Base-by-base conservation (phyloP, 2,329 filamentous ascomycete species). In the Aspergillus aculeatus region DNA sequence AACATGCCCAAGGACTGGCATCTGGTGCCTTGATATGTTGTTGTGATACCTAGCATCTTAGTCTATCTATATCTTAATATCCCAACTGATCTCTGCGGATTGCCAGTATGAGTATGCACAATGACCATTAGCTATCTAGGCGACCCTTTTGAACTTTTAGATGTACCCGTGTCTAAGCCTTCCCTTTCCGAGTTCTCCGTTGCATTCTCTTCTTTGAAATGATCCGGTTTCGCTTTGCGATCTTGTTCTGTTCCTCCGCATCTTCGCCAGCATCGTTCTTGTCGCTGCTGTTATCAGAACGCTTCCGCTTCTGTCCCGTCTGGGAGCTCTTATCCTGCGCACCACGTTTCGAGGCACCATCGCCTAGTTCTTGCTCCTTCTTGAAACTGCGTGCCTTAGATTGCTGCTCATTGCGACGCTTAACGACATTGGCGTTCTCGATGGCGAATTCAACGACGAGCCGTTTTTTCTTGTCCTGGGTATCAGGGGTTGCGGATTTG, bases 391-490 rank as follows among this genome's bases (percentile, higher is more conserved):
- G 69, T 57, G 65, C 62, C 60, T 64, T 71, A 32, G 66, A 69
- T 58, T 73, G 72, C 58, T 69, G 67, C 60, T 72, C 75, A 58
- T 73, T 76, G 26, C 96, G 84, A 64, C 95, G 84, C 66, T 88
- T 85, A n/a, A 99, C 89, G 1, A 99, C 95, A 71, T 97, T 93
- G 1, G 92, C 93, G 69, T 99, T 99, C 78, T 99, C 95, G 73
- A 99, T 96, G 21, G 95, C 92, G 73, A 99, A 99, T 75, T 99
- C 96, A 41, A 94, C 94, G 71, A 99, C 92, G 54, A 99, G 79
- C 12, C 95, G 84, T 77, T 95, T 93, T 73, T 92, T 94, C 78
- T 89, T 91, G 65, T 95, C 92, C 56, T 84, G 73, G 29, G 68
- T 65, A 1, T 74, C 76, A 10, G 70, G 68, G n/a, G 72, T 62